Evolutionary conservation across 202 grass and related monocot species (phyloP), one percentile per base, ranked within the genome.

Genomic region (Zoysia matrella): DNA sequence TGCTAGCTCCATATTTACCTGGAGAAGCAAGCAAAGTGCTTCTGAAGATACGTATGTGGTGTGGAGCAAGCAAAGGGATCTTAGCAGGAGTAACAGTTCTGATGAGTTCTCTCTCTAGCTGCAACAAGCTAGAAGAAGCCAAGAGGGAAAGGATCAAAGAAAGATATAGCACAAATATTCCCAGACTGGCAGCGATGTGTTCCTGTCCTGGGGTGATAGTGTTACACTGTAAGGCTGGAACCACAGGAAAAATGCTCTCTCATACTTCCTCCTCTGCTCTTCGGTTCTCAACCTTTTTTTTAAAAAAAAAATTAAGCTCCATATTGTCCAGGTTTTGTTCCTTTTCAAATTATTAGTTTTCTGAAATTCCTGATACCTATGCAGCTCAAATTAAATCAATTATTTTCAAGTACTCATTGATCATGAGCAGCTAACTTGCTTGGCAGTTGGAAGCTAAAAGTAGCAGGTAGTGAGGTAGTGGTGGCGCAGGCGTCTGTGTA

Each of bases 211-310:
- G 88, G 69, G 77, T 89, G 67, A 89, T 30, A 46, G 16, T 67
- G 87, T 81, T 67, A 45, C 83, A 22, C 73, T 86, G 88, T 83
- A 89, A 86, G 74, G 42, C 83, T 89, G 88, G 42, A 74, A 12
- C 74, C 82, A 73, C 87, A 67, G 11, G 63, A 82, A 73, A 76
- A 47, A 69, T 52, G 49, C 22, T 53, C 10, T 51, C 47, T 8
- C 22, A 3, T 22, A 22, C 22, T 22, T 22, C 22, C 22, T 22
- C 22, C 46, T 30, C 11, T 18, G 4, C 61, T 39, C 8, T 75
- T 71, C 51, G 47, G 22, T 22, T 22, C 22, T 22, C 22, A 22
- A 22, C 22, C 22, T 22, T 22, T 22, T 63, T 3, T 22, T 3
- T 22, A 0, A 22, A 22, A 22, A 22, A 22, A 22, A 22, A 22